Conservation (phyloP, 306 rosid genomes). For the Ceratonia siliqua region DNA sequence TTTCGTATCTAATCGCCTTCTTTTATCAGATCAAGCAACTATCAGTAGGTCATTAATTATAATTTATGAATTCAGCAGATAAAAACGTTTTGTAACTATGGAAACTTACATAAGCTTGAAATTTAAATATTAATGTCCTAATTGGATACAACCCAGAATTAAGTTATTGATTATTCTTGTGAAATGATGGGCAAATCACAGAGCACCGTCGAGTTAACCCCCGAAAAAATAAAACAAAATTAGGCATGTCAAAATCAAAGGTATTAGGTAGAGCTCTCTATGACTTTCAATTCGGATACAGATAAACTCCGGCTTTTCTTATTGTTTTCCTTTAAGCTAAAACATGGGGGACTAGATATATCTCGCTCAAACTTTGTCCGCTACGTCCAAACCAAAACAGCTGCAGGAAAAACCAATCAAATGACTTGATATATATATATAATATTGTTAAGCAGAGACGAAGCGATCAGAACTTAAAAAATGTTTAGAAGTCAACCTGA, state of each 20-base stretch:
- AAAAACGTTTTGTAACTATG: slow-evolving; percentile 6
- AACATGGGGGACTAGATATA: neutral
- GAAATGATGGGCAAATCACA: slow-evolving; percentile 41
- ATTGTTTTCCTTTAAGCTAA: neutral
- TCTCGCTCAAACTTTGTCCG: slow-evolving; percentile 28
- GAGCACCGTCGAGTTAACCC: slow-evolving; percentile 42
- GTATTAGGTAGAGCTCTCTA: slow-evolving; percentile 40
- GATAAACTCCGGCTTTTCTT: slow-evolving; percentile 23
- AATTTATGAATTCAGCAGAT: neutral
- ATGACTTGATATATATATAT: neutral
- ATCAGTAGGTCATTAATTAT: neutral
- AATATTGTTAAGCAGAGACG: neutral
- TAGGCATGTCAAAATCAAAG: slow-evolving; percentile 36
- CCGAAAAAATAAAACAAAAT: slow-evolving; percentile 17
- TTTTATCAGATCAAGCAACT: slow-evolving; percentile 30
- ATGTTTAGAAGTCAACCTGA: neutral
- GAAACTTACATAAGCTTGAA: slow-evolving; percentile 6
- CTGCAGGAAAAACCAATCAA: slow-evolving; percentile 16
- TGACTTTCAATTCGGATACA: slow-evolving; percentile 7
- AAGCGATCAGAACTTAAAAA: neutral
- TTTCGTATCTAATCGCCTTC: slow-evolving; percentile 4
- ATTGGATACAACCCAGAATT: neutral
- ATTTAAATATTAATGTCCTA: slow-evolving; percentile 1
- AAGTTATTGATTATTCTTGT: slow-evolving; percentile 25
- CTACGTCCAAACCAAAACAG: neutral